Evolutionary conservation across 1,284 basidiomycete genomes (phyloP), one percentile per base, ranked within the genome.

Genomic region (Cutaneotrichosporon mucoides): DNA sequence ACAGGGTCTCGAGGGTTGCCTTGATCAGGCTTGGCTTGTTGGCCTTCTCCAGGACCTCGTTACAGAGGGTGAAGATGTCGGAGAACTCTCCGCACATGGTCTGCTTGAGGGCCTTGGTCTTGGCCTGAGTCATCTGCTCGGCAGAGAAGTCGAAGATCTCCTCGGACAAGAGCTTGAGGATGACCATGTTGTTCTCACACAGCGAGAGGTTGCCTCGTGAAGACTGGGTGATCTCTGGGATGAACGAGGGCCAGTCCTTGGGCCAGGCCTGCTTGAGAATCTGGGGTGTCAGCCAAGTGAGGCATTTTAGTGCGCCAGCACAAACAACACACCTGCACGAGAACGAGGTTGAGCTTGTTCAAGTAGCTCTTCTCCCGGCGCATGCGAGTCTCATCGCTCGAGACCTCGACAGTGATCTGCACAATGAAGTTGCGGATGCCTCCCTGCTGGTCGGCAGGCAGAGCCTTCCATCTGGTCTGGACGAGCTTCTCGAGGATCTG

Each of bases 261-360:
- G 95, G 96, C 96, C 96, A 99, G 76, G 98, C 96, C 82, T 99
- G 96, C 80, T 99, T 99, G 68, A 99, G 82, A 64, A 99, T 97
- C 91, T 98, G 74, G 5, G n/a, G 13, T 11, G 46, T 54, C 44
- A 53, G 56, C 36, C n/a, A 4, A 3, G n/a, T n/a, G n/a, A n/a
- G n/a, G n/a, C n/a, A n/a, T n/a, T n/a, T 24, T 6, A 9, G 9
- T 5, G 4, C 11, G 38, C 2, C 10, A 4, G 0, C 44, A 47
- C 1, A 16, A 79, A 84, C 60, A 63, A n/a, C n/a, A n/a, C n/a
- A 90, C 92, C 81, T 95, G 91, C 56, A 99, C 91, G 45, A 99
- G 84, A 35, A 95, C 93, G 52, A 98, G 83, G 77, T 99, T 97
- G 65, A 99, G 85, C 81, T 99, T 99, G 79, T 96, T 95, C 70